These are phyloP conservation scores for Byssoonygena ceratinophila DNA, from an alignment of 2,329 filamentous ascomycete species.

Conservation along the genomic window DNA sequence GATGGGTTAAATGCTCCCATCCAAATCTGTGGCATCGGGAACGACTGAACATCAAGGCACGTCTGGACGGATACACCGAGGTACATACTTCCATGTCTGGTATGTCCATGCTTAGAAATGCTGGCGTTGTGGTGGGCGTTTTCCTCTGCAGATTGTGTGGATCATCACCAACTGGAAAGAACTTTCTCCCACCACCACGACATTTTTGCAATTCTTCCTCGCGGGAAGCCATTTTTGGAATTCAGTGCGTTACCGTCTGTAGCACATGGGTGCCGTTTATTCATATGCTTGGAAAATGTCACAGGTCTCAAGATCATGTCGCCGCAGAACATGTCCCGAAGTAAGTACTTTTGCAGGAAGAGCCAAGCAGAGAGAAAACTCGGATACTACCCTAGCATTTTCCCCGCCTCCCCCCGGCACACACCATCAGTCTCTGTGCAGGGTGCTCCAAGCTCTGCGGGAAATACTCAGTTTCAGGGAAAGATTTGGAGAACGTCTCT, in stretches of 20 bases:
- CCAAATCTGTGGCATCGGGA: too few relatives aligned
- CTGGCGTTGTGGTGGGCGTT: background rate
- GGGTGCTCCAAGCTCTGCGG: conserved; percentile 4
- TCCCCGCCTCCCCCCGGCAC: background rate
- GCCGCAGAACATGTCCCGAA: background rate
- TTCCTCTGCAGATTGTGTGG: background rate
- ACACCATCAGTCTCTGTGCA: background rate
- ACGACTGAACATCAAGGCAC: too few relatives aligned
- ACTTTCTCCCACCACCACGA: background rate
- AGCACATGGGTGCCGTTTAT: too few relatives aligned
- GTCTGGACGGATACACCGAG: too few relatives aligned
- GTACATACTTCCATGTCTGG: too few relatives aligned
- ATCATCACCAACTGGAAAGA: background rate
- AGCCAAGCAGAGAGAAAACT: conserved; percentile 5
- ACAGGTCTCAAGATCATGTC: background rate
- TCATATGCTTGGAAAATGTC: background rate
- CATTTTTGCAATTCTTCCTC: background rate
- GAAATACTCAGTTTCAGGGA: background rate
- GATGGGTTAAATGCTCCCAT: too few relatives aligned
- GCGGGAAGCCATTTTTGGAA: background rate
- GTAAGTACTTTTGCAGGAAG: background rate
- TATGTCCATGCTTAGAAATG: background rate
- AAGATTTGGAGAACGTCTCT: conserved; percentile 1
- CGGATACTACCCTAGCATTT: conserved; percentile 9
- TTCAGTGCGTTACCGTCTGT: background rate